Evolutionary conservation across 2,329 filamentous ascomycete genomes (phyloP).

Genomic region (Sclerotinia spermophila): DNA sequence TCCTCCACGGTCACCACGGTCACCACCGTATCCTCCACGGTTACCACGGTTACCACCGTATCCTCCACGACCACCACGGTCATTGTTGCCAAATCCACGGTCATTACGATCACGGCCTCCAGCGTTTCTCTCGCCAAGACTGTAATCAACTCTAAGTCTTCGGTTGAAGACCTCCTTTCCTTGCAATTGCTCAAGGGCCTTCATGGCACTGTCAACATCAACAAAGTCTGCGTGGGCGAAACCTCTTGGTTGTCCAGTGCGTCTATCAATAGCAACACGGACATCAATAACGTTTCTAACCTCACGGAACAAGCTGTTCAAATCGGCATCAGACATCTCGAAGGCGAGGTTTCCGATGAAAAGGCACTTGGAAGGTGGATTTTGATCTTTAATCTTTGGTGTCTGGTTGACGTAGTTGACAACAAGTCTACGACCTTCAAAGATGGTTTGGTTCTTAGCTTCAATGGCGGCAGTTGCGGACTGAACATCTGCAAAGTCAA

Average conservation of each 20-base stretch:
- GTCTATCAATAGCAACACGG: conserved; percentile 76
- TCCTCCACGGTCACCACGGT: conserved; percentile 9
- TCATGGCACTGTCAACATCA: conserved; percentile 60
- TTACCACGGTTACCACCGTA: neutral
- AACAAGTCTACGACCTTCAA: conserved; percentile 61
- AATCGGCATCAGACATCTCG: conserved; percentile 77
- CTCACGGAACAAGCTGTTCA: conserved; percentile 72
- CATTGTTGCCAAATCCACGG: neutral
- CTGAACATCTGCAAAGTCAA: conserved; percentile 54
- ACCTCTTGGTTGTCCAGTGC: conserved; percentile 75
- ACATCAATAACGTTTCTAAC: conserved; percentile 70
- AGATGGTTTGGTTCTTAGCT: conserved; percentile 55
- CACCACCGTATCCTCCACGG: neutral
- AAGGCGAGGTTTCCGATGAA: conserved; percentile 86
- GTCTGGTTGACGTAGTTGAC: conserved; percentile 51
- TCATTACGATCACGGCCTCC: neutral
- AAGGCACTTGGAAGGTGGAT: conserved; percentile 59
- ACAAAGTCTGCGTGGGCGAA: conserved; percentile 82
- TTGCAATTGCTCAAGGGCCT: conserved; percentile 54
- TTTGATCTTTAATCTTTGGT: conserved; percentile 27
- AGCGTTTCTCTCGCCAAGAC: conserved; percentile 19
- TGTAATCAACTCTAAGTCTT: conserved; percentile 61
- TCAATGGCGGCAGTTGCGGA: conserved; percentile 54
- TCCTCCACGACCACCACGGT: neutral
- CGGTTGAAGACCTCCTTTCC: conserved; percentile 63